Percentiles rank a stretch among this genome's conserved stretches.
Conservation (phyloP, 2,329 filamentous ascomycete species). For the Diaporthe velutina region DNA sequence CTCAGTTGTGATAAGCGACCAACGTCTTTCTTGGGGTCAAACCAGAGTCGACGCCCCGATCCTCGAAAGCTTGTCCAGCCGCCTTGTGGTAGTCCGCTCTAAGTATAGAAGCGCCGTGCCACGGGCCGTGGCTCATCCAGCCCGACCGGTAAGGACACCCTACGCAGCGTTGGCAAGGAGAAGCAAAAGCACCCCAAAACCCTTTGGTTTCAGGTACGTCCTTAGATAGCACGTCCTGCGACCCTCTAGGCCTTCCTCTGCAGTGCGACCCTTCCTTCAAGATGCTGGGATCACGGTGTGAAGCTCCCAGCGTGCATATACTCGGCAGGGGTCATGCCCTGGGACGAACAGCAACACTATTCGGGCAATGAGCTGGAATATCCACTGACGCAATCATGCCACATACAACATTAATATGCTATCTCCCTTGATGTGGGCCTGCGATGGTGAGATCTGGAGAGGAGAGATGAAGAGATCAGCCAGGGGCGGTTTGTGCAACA, state of each 20-base stretch:
- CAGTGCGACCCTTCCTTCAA: not conserved
- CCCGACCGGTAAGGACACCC: not conserved
- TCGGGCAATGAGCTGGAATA: not conserved
- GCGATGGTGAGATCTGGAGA: not conserved
- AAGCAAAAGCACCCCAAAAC: not conserved
- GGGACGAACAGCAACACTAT: constrained; percentile 4
- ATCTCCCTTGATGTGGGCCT: not conserved
- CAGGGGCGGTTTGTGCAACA: not conserved
- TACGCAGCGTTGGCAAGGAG: not conserved
- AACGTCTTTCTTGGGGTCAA: not conserved
- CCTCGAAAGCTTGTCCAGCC: constrained; percentile 21
- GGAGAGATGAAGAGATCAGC: not conserved
- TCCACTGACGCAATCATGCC: not conserved
- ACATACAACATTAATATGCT: not conserved
- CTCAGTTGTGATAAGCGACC: not conserved
- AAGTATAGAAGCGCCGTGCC: constrained; percentile 28
- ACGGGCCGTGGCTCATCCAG: constrained; percentile 22
- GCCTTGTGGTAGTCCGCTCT: constrained; percentile 4
- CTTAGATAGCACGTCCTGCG: not conserved
- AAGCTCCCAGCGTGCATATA: constrained; percentile 9
- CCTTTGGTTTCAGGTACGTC: not conserved
- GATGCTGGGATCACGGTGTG: not conserved
- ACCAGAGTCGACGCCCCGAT: constrained; percentile 2
- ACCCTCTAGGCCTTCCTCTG: not conserved
- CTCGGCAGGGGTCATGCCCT: constrained; percentile 7